A percentile compares a stretch with the other conserved stretches of the same genome.
These are phyloP conservation scores for Prunus fruticosa DNA, from an alignment of 306 rosid species.

Conservation along the genomic window DNA sequence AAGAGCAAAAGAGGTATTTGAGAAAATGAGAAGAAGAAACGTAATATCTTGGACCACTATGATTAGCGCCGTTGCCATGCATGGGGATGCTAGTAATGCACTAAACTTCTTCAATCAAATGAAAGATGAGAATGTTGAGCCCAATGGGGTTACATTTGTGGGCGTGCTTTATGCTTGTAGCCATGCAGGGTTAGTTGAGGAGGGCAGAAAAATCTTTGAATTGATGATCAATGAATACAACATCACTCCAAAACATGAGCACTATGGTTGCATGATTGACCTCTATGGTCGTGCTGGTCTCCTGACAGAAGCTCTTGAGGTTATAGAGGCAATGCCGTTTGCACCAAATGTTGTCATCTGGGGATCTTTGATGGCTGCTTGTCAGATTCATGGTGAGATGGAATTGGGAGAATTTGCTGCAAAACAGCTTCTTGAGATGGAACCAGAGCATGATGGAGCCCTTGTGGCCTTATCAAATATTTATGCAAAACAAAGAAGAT, in stretches of 20 bases:
- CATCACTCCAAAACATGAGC: conserved; percentile 69
- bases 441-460: conserved; percentile 78
- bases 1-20: conserved; percentile 62
- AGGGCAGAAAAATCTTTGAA: conserved; percentile 52
- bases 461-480: conserved; percentile 74
- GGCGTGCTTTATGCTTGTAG: conserved; percentile 92
- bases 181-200: conserved; percentile 75
- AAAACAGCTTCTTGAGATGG: conserved; percentile 60
- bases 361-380: conserved; percentile 91
- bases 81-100: conserved; percentile 66
- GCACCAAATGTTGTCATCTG: conserved; percentile 79
- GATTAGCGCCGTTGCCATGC: conserved; percentile 75
- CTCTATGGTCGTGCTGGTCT: conserved; percentile 79
- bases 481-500: conserved; percentile 73
- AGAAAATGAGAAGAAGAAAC: conserved; percentile 58
- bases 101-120: conserved; percentile 55
- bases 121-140: conserved; percentile 50
- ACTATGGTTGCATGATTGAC: conserved; percentile 94
- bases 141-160: conserved; percentile 76
- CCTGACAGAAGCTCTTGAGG: conserved; percentile 67
- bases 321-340: conserved; percentile 76
- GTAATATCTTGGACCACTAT: conserved; percentile 80
- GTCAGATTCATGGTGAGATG: conserved; percentile 57
- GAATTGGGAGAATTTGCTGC: conserved; percentile 87
- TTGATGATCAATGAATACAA: conserved; percentile 61